phyloP scores from a whole-genome alignment of 2,329 filamentous ascomycete genomes.

The Paecilomyces formosus region DNA sequence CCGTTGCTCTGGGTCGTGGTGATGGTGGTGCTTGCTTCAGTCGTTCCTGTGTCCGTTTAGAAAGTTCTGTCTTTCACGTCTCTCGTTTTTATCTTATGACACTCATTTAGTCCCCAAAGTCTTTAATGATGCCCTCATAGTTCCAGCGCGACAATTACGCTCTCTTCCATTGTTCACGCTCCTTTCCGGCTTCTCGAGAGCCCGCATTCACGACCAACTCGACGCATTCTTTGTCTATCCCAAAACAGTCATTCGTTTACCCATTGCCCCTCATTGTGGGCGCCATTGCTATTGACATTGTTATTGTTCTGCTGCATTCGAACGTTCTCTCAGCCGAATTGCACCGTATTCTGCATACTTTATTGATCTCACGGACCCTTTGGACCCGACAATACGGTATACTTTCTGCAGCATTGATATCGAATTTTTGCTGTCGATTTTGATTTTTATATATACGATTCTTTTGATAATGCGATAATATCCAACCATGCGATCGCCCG shows the following conservation, averaged over 20 bases:
- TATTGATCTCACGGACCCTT: background rate
- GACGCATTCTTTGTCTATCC: slow-evolving; percentile 2
- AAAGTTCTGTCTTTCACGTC: background rate
- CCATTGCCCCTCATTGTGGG: background rate
- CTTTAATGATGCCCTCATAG: background rate
- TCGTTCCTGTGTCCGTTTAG: background rate
- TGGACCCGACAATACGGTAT: slow-evolving; percentile 1
- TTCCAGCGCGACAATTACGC: slow-evolving; percentile 4
- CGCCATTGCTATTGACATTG: background rate
- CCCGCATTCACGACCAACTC: slow-evolving; percentile 7
- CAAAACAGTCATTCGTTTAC: background rate
- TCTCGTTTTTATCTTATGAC: background rate
- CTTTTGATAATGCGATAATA: background rate
- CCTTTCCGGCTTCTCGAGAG: background rate
- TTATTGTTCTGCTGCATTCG: background rate
- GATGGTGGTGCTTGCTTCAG: background rate
- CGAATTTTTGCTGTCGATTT: slow-evolving; percentile 15
- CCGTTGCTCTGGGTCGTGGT: background rate
- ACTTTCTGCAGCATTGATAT: slow-evolving; percentile 18
- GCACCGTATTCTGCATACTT: background rate
- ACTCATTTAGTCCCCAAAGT: slow-evolving; percentile 1
- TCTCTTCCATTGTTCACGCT: background rate
- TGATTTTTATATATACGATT: slow-evolving; percentile 12
- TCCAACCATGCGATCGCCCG: slow-evolving; percentile 22
- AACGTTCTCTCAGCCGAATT: background rate